Evolutionary conservation across 345 rosid species (phyloP), one percentile per base, ranked within the genome.

Genomic region (Acer negundo): DNA sequence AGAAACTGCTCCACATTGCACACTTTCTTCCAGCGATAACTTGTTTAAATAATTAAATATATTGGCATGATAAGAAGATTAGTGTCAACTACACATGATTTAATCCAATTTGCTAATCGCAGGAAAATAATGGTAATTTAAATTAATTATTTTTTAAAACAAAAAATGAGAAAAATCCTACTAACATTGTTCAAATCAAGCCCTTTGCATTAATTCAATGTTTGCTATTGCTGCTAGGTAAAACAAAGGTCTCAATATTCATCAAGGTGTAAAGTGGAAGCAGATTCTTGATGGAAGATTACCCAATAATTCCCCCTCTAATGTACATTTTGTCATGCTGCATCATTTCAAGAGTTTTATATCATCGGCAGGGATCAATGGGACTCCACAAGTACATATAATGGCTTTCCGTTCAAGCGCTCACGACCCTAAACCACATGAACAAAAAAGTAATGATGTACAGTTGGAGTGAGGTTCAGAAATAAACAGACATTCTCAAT

Each of bases 301-400:
- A 75, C 40, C 65, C 49, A 75, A 23, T 20, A 59, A 78, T 67
- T 71, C 74, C 67, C 71, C 74, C 84, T 77, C 80, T 58, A 78
- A 74, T 70, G 76, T 78, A 80, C 84, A 73, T 71, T 55, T 72
- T 9, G 35, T 62, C 47, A 58, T 56, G 67, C 73, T 72, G 71
- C 66, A 56, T 77, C 76, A 10, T 38, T 10, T 4, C 76, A 11
- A 19, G 70, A 65, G 19, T 47, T 49, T 20, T 56, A 10, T 2
- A 24, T 13, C 66, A 22, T 12, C 67, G 17, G 19, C 42, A 20
- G 28, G 23, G 28, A 17, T 89, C 82, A 90, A 62, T 82, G 87
- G 61, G 91, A 87, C 77, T 91, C 96, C 81, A 90, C 86, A 19
- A 91, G 93, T 24, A 91, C 90, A 31, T 77, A 87, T 24, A 91